Evolutionary conservation across 2,329 filamentous ascomycete genomes (phyloP), one percentile per base, ranked within the genome.

Genomic region (Colletotrichum ledebouriae): DNA sequence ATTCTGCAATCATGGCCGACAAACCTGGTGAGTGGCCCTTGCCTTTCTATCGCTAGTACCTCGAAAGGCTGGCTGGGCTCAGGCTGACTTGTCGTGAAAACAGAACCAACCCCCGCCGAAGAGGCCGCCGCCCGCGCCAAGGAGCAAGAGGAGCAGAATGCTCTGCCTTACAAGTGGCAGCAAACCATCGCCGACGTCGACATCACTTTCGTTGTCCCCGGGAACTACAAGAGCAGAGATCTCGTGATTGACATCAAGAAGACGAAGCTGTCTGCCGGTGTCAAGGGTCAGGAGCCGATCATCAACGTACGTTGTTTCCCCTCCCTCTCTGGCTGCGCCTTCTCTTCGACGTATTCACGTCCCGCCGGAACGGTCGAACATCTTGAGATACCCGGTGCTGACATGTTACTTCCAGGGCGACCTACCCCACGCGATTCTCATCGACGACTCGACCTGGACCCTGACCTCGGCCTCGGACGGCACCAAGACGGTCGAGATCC

Each of bases 381-480:
- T 2, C 7, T 29, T 7, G 29, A 29, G 29, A 29, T 29, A 29
- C 6, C 29, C 6, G 6, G 1, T 29, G 33, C 34, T 9, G 15
- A 56, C 33, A 56, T 2, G 9, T 6, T 2, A 3, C 6, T 9
- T 3, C 12, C 74, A 98, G 94, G 96, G 95, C 80, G 88, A 93
- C 66, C 89, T 98, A 71, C 92, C 94, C 13, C 90, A 97, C 79
- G 78, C 91, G 13, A 89, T 99, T 77, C 84, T 85, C 75, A 85
- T 91, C 72, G 94, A 97, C 79, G 96, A 99, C 75, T 95, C 91
- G 61, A 97, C 95, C 68, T 99, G 96, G 96, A 98, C 95, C 2
- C 89, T 99, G 55, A 87, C 92, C 67, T 85, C 91, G 20, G 88
- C 89, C 56, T 79, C 89, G 1, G 83, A 97, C 82, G 91, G 94